Evolutionary conservation across 768 basidiomycete species (phyloP).

Genomic region (Calocera cornea): DNA sequence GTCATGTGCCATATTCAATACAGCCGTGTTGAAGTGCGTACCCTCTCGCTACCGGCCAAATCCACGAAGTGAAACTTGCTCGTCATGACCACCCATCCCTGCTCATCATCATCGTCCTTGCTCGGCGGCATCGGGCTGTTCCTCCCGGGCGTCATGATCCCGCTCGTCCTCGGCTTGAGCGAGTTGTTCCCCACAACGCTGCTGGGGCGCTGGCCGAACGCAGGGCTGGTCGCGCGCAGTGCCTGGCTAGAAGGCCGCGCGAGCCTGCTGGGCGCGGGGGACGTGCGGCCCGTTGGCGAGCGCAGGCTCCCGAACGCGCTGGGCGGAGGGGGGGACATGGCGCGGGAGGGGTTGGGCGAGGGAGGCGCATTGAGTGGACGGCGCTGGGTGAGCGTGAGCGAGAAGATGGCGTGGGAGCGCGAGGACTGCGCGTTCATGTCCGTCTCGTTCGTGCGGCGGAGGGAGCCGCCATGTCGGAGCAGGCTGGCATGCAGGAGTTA

Average conservation of each 20-base stretch:
- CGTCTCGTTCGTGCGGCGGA: constrained; percentile 89
- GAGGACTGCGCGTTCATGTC: constrained; percentile 99
- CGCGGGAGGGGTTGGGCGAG: constrained; percentile 35
- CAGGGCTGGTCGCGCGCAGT: constrained; percentile 58
- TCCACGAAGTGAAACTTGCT: constrained; percentile 99
- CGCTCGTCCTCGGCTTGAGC: background rate
- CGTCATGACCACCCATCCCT: constrained; percentile 79
- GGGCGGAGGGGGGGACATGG: constrained; percentile 68
- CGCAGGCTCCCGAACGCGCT: background rate
- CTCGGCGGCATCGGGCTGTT: background rate
- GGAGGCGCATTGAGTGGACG: constrained; percentile 60
- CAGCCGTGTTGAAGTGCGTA: constrained; percentile 27
- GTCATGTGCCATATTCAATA: constrained; percentile 12
- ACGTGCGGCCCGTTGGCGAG: background rate
- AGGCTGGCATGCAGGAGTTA: constrained; percentile 37
- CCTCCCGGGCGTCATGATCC: background rate
- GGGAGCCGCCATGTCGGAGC: constrained; percentile 76
- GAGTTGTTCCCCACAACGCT: background rate
- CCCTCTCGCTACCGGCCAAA: constrained; percentile 89
- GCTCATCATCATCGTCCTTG: constrained; percentile 43
- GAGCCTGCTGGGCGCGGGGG: background rate
- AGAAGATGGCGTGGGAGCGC: constrained; percentile 97
- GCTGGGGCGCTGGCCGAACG: constrained; percentile 56
- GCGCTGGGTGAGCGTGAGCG: constrained; percentile 80
- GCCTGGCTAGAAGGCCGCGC: constrained; percentile 13